Conservation (phyloP, 2,329 filamentous ascomycete genomes). For the Hypoxylon sp. region DNA sequence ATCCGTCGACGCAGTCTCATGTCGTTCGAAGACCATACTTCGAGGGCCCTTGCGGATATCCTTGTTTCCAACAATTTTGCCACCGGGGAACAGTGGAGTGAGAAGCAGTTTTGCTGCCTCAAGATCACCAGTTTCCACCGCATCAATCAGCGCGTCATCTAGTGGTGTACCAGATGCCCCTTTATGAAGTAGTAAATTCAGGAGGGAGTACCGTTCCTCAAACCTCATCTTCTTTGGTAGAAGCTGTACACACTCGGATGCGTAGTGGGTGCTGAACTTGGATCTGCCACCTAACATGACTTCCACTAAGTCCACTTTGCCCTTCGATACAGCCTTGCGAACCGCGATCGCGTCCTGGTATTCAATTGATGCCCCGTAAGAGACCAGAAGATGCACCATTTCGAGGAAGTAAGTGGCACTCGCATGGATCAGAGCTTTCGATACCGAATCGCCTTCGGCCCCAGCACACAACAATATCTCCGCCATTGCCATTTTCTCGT, state of each 20-base stretch:
- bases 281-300: slow-evolving; percentile 64
- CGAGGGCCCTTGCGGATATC: slow-evolving; percentile 52
- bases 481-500: slow-evolving; percentile 66
- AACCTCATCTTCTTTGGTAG: slow-evolving; percentile 64
- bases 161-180: slow-evolving; percentile 65
- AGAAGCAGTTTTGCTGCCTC: slow-evolving; percentile 66
- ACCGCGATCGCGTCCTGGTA: slow-evolving; percentile 66
- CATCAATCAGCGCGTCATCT: slow-evolving; percentile 66
- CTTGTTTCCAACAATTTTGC: slow-evolving; percentile 48
- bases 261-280: slow-evolving; percentile 60
- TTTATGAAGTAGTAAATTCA: slow-evolving; percentile 64
- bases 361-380: slow-evolving; percentile 69
- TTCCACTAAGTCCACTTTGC: slow-evolving; percentile 63
- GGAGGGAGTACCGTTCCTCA: slow-evolving; percentile 62
- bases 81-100: slow-evolving; percentile 62
- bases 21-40: slow-evolving; percentile 58
- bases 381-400: slow-evolving; percentile 68
- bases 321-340: slow-evolving; percentile 63
- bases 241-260: slow-evolving; percentile 65
- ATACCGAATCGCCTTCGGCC: slow-evolving; percentile 66
- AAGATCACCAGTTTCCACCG: slow-evolving; percentile 63
- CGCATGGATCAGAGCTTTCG: slow-evolving; percentile 64
- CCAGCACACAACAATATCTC: slow-evolving; percentile 72
- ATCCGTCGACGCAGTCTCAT: slow-evolving; percentile 67
- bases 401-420: slow-evolving; percentile 66